These are phyloP conservation scores for Trichoderma sp. DNA, from an alignment of 2,329 filamentous ascomycete genomes.

Conservation along the genomic window DNA sequence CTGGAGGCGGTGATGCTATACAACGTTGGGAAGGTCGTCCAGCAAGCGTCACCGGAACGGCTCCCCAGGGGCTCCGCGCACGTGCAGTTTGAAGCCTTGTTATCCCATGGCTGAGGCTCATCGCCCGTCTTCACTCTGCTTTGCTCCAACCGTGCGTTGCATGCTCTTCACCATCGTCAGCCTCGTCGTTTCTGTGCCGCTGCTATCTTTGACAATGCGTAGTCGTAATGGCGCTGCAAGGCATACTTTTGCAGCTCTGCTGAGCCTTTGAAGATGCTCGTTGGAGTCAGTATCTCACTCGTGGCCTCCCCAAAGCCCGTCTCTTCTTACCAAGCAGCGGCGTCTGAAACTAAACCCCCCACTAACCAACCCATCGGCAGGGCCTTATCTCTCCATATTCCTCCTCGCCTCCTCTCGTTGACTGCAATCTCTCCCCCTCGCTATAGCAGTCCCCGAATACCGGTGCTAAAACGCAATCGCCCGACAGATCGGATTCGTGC, in stretches of 20 bases:
- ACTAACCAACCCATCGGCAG: constrained; percentile 22
- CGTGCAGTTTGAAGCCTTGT: constrained; percentile 19
- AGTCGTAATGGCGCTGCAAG: not conserved
- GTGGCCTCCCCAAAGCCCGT: not conserved
- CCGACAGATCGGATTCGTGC: constrained; percentile 29
- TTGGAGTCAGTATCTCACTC: not conserved
- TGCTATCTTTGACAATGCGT: not conserved
- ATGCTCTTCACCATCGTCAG: not conserved
- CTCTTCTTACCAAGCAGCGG: not conserved
- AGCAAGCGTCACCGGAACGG: constrained; percentile 3
- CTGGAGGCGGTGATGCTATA: not conserved
- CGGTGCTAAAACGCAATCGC: constrained; percentile 28
- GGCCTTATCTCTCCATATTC: constrained; percentile 12
- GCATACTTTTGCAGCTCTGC: not conserved
- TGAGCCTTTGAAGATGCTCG: not conserved
- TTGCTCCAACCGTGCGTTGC: not conserved
- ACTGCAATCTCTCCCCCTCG: not conserved
- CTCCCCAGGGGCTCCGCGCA: constrained; percentile 3
- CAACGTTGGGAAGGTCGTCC: constrained; percentile 3
- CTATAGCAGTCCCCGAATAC: constrained; percentile 6
- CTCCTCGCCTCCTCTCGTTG: not conserved
- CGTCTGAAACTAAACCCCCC: constrained; percentile 20
- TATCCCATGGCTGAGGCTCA: not conserved
- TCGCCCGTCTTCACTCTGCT: not conserved
- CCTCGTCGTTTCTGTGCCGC: not conserved